These are phyloP conservation scores for Steccherinum ochraceum DNA, from an alignment of 768 basidiomycete genomes.

Conservation along the genomic window DNA sequence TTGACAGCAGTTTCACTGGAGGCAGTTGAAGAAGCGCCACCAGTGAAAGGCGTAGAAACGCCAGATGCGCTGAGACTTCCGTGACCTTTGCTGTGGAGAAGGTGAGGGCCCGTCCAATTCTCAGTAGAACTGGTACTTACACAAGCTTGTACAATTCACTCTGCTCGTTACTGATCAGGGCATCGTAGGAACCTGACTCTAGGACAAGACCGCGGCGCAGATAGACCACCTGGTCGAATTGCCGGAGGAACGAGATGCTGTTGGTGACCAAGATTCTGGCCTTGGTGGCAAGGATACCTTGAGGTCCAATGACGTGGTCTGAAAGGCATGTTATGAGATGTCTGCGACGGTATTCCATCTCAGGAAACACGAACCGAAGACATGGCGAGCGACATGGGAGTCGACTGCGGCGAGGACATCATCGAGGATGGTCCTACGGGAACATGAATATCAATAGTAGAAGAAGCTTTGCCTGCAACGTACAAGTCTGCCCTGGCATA, in stretches of 20 bases:
- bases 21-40: conserved; percentile 15
- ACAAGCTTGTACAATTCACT: conserved; percentile 71
- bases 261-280: conserved; percentile 86
- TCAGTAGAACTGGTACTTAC: no score
- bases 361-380: conserved; percentile 50
- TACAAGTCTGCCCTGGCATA: conserved; percentile 89
- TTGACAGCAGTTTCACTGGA: conserved; percentile 14
- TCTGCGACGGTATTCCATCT: no score
- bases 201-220: conserved; percentile 78
- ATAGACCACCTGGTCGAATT: conserved; percentile 71
- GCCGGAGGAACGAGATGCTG: conserved; percentile 72
- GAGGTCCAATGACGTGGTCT: conserved; percentile 82
- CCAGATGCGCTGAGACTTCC: conserved; percentile 19
- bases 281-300: conserved; percentile 75
- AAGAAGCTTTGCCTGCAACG: conserved; percentile 16
- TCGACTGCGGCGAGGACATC: conserved; percentile 86
- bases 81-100: conserved; percentile 24
- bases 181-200: conserved; percentile 63
- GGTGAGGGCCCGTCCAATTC: no score
- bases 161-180: conserved; percentile 51
- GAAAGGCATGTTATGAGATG: conserved; percentile 1
- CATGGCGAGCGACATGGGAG: conserved; percentile 81
- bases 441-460: background rate
- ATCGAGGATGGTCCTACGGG: conserved; percentile 65
- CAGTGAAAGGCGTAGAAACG: conserved; percentile 24